Base-by-base conservation (phyloP, 176 grass and related monocot genomes). In the Phyllostachys edulis region DNA sequence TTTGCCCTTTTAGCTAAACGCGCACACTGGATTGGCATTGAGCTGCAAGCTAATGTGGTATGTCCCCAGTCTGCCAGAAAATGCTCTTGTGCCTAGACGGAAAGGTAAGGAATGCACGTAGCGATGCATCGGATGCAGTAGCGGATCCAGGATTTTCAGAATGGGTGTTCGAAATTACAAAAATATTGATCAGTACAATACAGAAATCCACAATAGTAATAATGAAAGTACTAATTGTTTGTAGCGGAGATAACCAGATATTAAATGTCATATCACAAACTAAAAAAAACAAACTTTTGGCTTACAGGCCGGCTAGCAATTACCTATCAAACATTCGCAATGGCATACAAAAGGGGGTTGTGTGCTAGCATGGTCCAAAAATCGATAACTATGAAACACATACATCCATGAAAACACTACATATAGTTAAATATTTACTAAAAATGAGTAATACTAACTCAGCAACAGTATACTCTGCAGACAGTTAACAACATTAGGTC, bases 261-360 rank as follows among this genome's bases (percentile, higher is more conserved):
- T 46, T 63, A 23, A 66, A 79, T n/a, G 44, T 57, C 24, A 78
- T 63, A 77, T 65, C 13, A 37, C 71, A 77, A 46, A 37, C 41
- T 16, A 36, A 49, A 47, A 70, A 49, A 73, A 46, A 67, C 0
- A 87, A 59, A 41, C 0, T 27, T 10, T 40, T 82, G 34, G 50
- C 9, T 36, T 1, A 41, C 17, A 79, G 10, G 42, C 47, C 36
- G 16, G n/a, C 9, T 56, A 47, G 47, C 24, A 77, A 78, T 47
- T 44, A 26, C 6, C 7, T 72, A 60, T 57, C 67, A 32, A 77
- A 82, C 82, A 86, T 66, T 82, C 47, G n/a, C n/a, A n/a, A n/a
- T n/a, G n/a, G n/a, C n/a, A n/a, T n/a, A n/a, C n/a, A n/a, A n/a
- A n/a, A n/a, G n/a, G n/a, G n/a, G n/a, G n/a, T n/a, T n/a, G n/a